phyloP scores from a whole-genome alignment of 805 yeast genomes.

The Ogataea methylovora region DNA sequence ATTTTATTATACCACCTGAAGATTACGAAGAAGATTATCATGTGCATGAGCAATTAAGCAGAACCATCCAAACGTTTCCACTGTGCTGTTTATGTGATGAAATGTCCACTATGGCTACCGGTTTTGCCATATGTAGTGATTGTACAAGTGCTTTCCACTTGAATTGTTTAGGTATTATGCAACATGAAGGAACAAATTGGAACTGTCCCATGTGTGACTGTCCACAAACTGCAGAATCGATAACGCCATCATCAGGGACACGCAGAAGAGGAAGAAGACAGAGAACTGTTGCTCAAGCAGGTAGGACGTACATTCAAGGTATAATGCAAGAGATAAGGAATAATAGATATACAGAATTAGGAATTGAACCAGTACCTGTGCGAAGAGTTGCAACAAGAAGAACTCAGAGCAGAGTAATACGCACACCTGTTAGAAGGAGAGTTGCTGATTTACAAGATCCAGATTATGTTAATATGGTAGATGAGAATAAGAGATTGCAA shows the following conservation, averaged over 20 bases:
- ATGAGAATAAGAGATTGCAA: slow-evolving; percentile 8
- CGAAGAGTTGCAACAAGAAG: neutral
- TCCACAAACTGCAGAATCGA: slow-evolving; percentile 17
- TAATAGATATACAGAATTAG: slow-evolving; percentile 4
- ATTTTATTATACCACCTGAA: slow-evolving; percentile 5
- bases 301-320: neutral
- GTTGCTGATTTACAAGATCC: neutral
- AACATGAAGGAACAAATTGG: slow-evolving; percentile 11
- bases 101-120: slow-evolving; percentile 7
- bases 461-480: slow-evolving; percentile 17
- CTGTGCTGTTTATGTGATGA: slow-evolving; percentile 26
- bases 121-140: slow-evolving; percentile 22
- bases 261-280: slow-evolving; percentile 3
- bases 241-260: slow-evolving; percentile 6
- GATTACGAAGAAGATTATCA: slow-evolving; percentile 2
- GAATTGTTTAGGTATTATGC: slow-evolving; percentile 21
- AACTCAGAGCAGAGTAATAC: neutral
- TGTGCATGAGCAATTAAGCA: slow-evolving; percentile 1
- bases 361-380: slow-evolving; percentile 1
- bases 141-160: slow-evolving; percentile 26
- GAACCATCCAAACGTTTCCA: slow-evolving; percentile 4
- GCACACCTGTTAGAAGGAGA: neutral
- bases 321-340: slow-evolving; percentile 1
- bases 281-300: neutral
- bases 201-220: slow-evolving; percentile 30